Evolutionary conservation across 1,284 basidiomycete species (phyloP).

Genomic region (Dichomitus squalens): DNA sequence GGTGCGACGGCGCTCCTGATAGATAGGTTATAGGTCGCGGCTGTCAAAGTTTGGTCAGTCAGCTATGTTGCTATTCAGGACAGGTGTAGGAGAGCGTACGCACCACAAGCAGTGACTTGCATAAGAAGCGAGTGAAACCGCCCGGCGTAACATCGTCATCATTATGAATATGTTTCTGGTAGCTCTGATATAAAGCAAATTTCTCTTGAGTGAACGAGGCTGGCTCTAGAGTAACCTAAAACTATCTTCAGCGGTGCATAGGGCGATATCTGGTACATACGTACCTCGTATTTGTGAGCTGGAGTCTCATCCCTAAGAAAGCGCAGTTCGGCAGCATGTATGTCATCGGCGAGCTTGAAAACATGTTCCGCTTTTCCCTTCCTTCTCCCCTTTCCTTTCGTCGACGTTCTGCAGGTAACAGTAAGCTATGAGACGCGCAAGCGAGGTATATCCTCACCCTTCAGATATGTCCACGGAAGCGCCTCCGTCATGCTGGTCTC

Average conservation of each 20-base stretch:
- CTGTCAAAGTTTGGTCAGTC: neutral
- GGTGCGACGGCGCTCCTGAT: conserved; percentile 45
- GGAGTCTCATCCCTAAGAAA: conserved; percentile 28
- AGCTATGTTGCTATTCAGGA: no score
- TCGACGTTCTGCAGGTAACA: neutral
- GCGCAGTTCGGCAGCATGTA: conserved; percentile 48
- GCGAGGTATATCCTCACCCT: neutral
- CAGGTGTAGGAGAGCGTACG: no score
- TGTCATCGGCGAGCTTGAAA: conserved; percentile 43
- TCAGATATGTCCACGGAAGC: conserved; percentile 26
- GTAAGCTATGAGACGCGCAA: neutral
- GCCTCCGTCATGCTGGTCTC: conserved; percentile 39
- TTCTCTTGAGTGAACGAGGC: conserved; percentile 82
- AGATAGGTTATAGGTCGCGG: conserved; percentile 63
- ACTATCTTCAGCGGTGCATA: neutral
- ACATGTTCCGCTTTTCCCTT: conserved; percentile 5
- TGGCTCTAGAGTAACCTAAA: conserved; percentile 72
- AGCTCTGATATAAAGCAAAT: conserved; percentile 73
- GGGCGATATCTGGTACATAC: conserved; percentile 7
- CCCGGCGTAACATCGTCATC: conserved; percentile 56
- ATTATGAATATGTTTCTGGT: conserved; percentile 79
- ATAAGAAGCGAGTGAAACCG: conserved; percentile 74
- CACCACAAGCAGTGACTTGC: neutral
- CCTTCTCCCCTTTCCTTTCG: neutral
- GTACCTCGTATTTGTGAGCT: conserved; percentile 57